Base-by-base conservation (phyloP, 441 rosid species). In the Sinapis alba region DNA sequence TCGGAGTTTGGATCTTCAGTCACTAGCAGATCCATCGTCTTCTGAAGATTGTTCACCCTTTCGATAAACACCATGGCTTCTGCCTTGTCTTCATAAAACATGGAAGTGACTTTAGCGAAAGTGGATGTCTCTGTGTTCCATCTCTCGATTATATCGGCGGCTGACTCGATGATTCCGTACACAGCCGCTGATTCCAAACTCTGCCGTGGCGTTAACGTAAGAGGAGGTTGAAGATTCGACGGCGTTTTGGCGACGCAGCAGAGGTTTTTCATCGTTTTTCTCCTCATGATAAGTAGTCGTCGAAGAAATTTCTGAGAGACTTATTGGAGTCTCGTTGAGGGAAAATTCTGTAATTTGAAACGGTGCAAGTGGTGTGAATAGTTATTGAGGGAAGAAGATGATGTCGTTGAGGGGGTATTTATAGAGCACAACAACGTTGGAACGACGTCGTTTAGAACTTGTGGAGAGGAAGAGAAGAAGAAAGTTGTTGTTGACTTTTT, bases 61-160 rank as follows among this genome's bases (percentile, higher is more conserved):
- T 76, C 80, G 68, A 92, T 63, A 79, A 87, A 94, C 82, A 74
- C 65, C 80, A 58, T 73, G 15, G 97, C 99, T 74, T 94, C 98
- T 18, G 51, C 51, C 62, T 84, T 88, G 80, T 74, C 79, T 78
- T 92, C 92, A 72, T 89, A 78, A 81, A 92, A 89, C 38, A 94
- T 80, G 51, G 91, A 89, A 21, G 96, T 94, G 11, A 89, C 87
- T 19, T 58, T 66, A 2, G 93, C 93, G 51, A 75, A 83, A 11
- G 82, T 65, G 0, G 95, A 85, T 0, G 86, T 60, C 5, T 87
- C 90, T 0, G 93, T 88, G 58, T 89, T 70, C 97, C 94, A 94
- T 73, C 87, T 92, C 84, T 66, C 79, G 81, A 90, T 83, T 66
- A 94, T 78, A 0, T 82, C 54, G 0, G 84, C 80, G 0, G 94